These are phyloP conservation scores for Capillidium rhysosporum DNA, from an alignment of 371 early-diverging fungal genomes.

Conservation along the genomic window DNA sequence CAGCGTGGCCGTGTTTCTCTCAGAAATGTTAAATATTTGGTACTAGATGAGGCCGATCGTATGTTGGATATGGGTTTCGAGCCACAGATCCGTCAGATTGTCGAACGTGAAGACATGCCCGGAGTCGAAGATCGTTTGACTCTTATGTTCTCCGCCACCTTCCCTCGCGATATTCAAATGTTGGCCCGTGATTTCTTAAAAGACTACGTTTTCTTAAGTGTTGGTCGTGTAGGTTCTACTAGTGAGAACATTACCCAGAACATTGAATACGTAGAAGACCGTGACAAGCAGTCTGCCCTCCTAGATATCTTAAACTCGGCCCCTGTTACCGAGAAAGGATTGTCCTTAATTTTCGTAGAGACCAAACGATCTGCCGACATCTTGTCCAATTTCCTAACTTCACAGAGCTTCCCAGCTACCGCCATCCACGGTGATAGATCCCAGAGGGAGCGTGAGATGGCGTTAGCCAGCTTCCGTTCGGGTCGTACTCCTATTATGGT, in stretches of 20 bases:
- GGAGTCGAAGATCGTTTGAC: constrained; percentile 15
- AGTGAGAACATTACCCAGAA: neutral
- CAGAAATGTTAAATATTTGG: neutral
- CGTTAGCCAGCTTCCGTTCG: constrained; percentile 89
- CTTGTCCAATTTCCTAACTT: neutral
- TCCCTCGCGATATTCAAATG: neutral
- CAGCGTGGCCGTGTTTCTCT: neutral
- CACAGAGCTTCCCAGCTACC: constrained; percentile 38
- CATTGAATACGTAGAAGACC: neutral
- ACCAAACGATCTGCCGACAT: neutral
- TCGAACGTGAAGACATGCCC: constrained; percentile 50
- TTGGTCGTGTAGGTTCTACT: neutral
- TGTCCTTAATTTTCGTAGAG: neutral
- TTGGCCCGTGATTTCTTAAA: neutral
- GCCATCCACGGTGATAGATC: constrained; percentile 69
- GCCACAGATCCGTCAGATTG: neutral
- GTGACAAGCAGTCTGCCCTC: neutral
- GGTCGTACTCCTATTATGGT: constrained; percentile 39
- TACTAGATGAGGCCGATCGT: constrained; percentile 1
- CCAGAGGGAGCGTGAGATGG: constrained; percentile 76
- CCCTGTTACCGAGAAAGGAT: neutral
- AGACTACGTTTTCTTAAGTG: neutral
- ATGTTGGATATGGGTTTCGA: constrained; percentile 4
- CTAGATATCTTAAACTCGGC: neutral
- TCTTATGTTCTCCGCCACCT: neutral